These are phyloP conservation scores for Parmales sp. DNA, from an alignment of 108 stramenopile species.

Conservation along the genomic window DNA sequence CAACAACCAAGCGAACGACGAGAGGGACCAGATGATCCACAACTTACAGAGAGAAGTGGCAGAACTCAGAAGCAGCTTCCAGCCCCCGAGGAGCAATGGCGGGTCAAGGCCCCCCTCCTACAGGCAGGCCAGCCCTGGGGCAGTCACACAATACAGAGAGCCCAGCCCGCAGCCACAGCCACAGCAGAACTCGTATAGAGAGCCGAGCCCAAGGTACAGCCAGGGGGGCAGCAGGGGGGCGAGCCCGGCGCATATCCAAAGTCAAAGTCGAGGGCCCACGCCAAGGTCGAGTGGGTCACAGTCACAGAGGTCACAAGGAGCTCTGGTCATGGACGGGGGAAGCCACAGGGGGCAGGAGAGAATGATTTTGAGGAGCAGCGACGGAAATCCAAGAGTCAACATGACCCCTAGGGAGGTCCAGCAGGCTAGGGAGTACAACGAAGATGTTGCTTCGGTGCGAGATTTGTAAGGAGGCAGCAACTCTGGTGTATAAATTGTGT, in stretches of 20 bases:
- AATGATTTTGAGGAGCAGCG: neutral
- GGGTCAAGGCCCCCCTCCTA: conserved; percentile 1
- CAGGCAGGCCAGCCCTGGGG: neutral
- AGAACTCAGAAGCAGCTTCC: neutral
- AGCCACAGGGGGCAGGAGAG: neutral
- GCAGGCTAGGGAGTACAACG: neutral
- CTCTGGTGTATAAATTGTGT: no score
- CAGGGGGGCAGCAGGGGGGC: neutral
- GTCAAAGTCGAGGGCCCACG: neutral
- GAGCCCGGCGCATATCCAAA: neutral
- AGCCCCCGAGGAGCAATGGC: neutral
- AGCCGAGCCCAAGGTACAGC: neutral
- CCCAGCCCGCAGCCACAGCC: neutral
- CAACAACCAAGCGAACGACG: neutral
- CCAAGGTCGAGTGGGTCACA: neutral
- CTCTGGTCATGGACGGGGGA: neutral
- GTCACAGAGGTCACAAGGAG: neutral
- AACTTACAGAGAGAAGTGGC: neutral
- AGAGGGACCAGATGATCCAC: neutral
- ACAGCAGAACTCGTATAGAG: neutral
- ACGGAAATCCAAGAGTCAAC: neutral
- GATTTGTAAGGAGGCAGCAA: conserved; percentile 4
- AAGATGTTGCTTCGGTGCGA: neutral
- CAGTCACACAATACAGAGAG: neutral
- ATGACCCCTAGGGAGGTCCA: neutral